Percentiles rank a stretch among this genome's conserved stretches.
phyloP scores from a whole-genome alignment of 176 grass and related monocot genomes.

The bread wheat (Triticum aestivum) region DNA sequence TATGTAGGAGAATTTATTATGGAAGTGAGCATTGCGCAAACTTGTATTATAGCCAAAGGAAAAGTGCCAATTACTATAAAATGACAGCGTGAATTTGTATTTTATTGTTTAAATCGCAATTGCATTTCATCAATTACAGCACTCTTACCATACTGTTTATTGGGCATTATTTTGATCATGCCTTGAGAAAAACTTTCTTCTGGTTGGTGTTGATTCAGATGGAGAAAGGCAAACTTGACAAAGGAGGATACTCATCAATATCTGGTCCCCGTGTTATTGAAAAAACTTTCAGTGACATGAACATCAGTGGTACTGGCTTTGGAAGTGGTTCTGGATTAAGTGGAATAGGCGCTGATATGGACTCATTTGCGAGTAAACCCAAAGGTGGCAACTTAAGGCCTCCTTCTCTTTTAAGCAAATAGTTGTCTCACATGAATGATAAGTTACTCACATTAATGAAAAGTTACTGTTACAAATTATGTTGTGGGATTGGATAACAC shows the following conservation, averaged over 20 bases:
- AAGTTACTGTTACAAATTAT: constrained; percentile 3
- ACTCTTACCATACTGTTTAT: constrained; percentile 12
- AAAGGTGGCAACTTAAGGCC: constrained; percentile 38
- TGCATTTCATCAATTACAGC: not conserved
- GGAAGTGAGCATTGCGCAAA: not conserved
- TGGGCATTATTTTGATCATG: constrained; percentile 17
- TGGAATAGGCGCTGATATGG: constrained; percentile 59
- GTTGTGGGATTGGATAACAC: not conserved
- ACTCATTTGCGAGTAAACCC: constrained; percentile 61
- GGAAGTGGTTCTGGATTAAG: constrained; percentile 67
- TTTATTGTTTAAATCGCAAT: not conserved
- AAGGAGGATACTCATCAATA: constrained; percentile 75
- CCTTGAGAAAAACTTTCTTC: constrained; percentile 8
- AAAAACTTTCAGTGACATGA: constrained; percentile 64
- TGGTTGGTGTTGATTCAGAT: constrained; percentile 44
- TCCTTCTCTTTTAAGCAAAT: not conserved
- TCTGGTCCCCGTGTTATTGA: constrained; percentile 66
- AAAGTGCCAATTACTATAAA: not conserved
- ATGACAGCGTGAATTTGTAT: not conserved
- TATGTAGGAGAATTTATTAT: not conserved
- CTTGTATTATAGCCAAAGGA: not conserved
- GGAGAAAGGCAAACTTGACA: constrained; percentile 75
- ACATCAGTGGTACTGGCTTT: constrained; percentile 66
- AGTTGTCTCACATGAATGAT: not conserved
- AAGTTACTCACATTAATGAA: not conserved